These are phyloP conservation scores for Cladophialophora bantiana DNA, from an alignment of 2,329 filamentous ascomycete species.

Conservation along the genomic window DNA sequence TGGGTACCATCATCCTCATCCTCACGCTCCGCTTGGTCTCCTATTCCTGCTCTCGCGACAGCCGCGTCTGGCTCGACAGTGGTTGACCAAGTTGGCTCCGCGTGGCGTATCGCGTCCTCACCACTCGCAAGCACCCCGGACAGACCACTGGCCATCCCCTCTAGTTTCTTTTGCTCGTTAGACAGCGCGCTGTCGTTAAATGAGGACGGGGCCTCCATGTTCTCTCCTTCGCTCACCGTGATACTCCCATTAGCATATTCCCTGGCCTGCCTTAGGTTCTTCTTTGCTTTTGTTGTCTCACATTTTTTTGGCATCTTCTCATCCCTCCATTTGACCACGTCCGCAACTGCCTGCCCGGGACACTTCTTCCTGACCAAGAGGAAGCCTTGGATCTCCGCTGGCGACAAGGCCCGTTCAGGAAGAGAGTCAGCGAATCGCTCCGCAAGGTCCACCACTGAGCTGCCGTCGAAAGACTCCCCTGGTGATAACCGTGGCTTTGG, in stretches of 20 bases:
- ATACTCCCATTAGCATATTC: not conserved
- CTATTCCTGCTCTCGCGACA: no score
- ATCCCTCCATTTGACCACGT: slow-evolving; percentile 51
- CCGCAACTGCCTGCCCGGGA: slow-evolving; percentile 52
- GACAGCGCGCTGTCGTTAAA: not conserved
- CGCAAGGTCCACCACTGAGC: slow-evolving; percentile 49
- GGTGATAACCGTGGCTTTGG: not conserved
- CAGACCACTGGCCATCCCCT: not conserved
- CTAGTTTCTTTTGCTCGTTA: not conserved
- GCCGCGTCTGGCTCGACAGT: not conserved
- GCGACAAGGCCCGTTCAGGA: slow-evolving; percentile 56
- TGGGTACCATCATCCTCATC: no score
- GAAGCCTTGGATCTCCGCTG: slow-evolving; percentile 61
- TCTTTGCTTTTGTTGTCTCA: not conserved
- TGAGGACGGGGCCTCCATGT: not conserved
- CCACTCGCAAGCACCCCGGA: not conserved
- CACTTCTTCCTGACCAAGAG: slow-evolving; percentile 58
- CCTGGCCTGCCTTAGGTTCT: not conserved
- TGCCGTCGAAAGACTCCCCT: not conserved
- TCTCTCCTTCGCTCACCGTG: not conserved
- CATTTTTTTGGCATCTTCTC: slow-evolving; percentile 22
- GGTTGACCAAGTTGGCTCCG: not conserved
- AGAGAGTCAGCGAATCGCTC: slow-evolving; percentile 53
- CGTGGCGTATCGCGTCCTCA: not conserved
- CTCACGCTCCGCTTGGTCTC: no score